These are phyloP conservation scores for Mrakiaceae sp. DNA, from an alignment of 1,284 basidiomycete genomes.

Conservation along the genomic window DNA sequence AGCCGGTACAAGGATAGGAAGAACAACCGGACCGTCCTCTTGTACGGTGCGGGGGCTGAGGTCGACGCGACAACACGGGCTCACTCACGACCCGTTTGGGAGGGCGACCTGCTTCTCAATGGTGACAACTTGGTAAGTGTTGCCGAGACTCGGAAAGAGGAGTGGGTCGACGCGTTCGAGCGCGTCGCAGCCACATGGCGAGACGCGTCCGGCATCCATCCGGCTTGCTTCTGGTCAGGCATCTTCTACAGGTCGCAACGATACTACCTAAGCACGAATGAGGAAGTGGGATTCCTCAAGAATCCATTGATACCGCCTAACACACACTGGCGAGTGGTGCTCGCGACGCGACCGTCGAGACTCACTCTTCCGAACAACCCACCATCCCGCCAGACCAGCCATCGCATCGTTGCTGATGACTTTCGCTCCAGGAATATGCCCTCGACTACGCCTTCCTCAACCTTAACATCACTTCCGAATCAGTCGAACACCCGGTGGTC, in stretches of 20 bases:
- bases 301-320: too few relatives aligned
- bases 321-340: too few relatives aligned
- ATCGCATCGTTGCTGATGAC: background rate
- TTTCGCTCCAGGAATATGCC: slow-evolving; percentile 62
- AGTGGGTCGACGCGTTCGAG: too few relatives aligned
- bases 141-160: too few relatives aligned
- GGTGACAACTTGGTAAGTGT: slow-evolving; percentile 74
- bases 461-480: slow-evolving; percentile 66
- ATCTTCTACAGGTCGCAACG: too few relatives aligned
- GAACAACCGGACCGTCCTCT: slow-evolving; percentile 60
- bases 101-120: slow-evolving; percentile 78
- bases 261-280: too few relatives aligned
- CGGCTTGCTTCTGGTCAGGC: too few relatives aligned
- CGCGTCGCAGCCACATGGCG: too few relatives aligned
- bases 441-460: slow-evolving; percentile 85
- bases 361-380: background rate
- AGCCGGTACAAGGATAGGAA: slow-evolving; percentile 80
- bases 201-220: too few relatives aligned
- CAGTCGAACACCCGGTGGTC: slow-evolving; percentile 78
- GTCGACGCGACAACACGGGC: slow-evolving; percentile 67
- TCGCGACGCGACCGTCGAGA: background rate
- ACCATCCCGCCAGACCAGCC: too few relatives aligned
- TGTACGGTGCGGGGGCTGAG: slow-evolving; percentile 77
- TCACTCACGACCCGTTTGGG: slow-evolving; percentile 70
- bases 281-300: too few relatives aligned